Base-by-base conservation (phyloP, 2,329 filamentous ascomycete species). In the Trichoderma sp. region DNA sequence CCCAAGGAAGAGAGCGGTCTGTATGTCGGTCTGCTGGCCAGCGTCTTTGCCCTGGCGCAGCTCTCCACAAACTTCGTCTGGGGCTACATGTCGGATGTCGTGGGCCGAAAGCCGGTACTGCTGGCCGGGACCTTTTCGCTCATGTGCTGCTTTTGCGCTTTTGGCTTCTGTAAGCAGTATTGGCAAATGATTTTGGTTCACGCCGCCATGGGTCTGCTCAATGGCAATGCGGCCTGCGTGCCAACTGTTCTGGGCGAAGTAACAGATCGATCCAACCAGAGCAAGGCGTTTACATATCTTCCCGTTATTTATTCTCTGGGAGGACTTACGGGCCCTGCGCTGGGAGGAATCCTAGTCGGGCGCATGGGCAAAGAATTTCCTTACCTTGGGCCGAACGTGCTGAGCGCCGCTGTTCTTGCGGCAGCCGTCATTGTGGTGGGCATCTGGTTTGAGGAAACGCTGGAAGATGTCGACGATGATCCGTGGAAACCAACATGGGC, bases 301-400 rank as follows among this genome's bases (percentile, higher is more conserved):
- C 96, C 96, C 0, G 92, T 98, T 51, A 91, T 98, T n/a, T 99
- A 99, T 81, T 95, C 95, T 4, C 85, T 99, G 39, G 96, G 96
- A 21, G 93, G 93, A 57, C 97, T 99, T 73, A 96, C 95, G 0
- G 96, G 96, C 0, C 96, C 96, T 0, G 90, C 97, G 1, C 83
- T 98, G n/a, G 96, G 96, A 15, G 96, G 96, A 0, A 80, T 98
- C 53, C 82, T 98, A 70, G 92, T 97, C 0, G 88, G 91, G 58
- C 86, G 85, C 61, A 79, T 89, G 32, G 79, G 81, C 2, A 88
- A 88, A 62, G 84, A 86, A 1, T 95, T 93, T 79, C 96, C 96
- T 0, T 99, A 97, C 77, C 85, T 98, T 4, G 87, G 89, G 0
- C 95, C 96, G 0, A 99, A 98, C 76, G 79, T 98, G 0, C 84